Percentiles rank a stretch among this genome's conserved stretches.
These are phyloP conservation scores for Fusarium subtropicale DNA, from an alignment of 2,329 filamentous ascomycete species.

Conservation along the genomic window DNA sequence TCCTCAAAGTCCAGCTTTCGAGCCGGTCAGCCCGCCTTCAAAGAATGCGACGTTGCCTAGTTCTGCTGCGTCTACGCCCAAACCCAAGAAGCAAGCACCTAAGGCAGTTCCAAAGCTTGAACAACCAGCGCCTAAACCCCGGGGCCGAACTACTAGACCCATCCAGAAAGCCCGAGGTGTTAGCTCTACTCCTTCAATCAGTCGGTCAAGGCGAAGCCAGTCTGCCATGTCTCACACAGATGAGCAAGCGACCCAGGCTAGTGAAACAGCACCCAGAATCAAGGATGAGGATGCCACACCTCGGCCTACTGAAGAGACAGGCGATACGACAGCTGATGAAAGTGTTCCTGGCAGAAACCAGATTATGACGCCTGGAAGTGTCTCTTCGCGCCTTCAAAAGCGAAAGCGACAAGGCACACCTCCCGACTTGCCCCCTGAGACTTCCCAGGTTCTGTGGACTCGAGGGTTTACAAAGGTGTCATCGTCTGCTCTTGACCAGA, in stretches of 20 bases:
- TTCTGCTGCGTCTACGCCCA: slow-evolving; percentile 47
- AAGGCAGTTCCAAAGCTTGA: slow-evolving; percentile 48
- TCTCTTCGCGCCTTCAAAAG: slow-evolving; percentile 59
- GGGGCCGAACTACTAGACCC: slow-evolving; percentile 53
- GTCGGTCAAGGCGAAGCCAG: slow-evolving; percentile 56
- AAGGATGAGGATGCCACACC: slow-evolving; percentile 72
- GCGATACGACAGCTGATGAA: slow-evolving; percentile 68
- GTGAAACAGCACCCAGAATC: slow-evolving; percentile 56
- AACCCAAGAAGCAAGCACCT: slow-evolving; percentile 51
- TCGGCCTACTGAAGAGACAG: slow-evolving; percentile 63
- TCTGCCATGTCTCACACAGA: slow-evolving; percentile 61
- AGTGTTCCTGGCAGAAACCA: slow-evolving; percentile 56
- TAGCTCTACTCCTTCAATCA: slow-evolving; percentile 53
- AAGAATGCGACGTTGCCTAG: slow-evolving; percentile 54
- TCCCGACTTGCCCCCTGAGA: slow-evolving; percentile 62
- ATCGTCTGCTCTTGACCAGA: slow-evolving; percentile 78
- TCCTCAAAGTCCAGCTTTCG: slow-evolving; percentile 64
- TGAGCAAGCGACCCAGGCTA: slow-evolving; percentile 60
- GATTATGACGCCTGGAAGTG: slow-evolving; percentile 53
- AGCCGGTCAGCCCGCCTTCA: slow-evolving; percentile 68
- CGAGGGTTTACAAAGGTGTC: slow-evolving; percentile 80
- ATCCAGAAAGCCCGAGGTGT: slow-evolving; percentile 51
- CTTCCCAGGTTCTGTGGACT: slow-evolving; percentile 78
- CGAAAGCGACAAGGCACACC: slow-evolving; percentile 68
- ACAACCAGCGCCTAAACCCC: slow-evolving; percentile 40